phyloP scores from a whole-genome alignment of 2,329 filamentous ascomycete species.

The Byssochlamys sp. region DNA sequence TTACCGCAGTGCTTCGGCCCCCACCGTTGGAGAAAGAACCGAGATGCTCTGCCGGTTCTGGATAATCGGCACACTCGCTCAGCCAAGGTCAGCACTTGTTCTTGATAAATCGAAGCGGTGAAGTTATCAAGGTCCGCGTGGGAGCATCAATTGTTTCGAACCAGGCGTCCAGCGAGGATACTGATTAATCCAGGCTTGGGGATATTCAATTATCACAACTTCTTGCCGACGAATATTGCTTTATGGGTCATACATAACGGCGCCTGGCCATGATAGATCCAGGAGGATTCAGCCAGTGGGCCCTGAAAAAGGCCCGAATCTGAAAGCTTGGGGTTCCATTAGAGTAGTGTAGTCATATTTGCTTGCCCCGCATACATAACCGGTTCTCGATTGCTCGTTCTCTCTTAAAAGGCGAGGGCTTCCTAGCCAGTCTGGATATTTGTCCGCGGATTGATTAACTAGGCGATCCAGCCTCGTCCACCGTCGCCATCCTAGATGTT shows the following conservation, averaged over 20 bases:
- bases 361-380: background rate
- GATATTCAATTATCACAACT: background rate
- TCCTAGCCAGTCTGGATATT: background rate
- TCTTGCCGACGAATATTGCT: background rate
- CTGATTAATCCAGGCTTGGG: background rate
- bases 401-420: background rate
- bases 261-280: background rate
- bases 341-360: background rate
- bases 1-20: background rate
- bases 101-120: background rate
- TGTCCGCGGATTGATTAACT: background rate
- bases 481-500: background rate
- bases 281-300: background rate
- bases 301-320: background rate
- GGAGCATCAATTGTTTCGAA: background rate
- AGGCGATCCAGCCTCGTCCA: background rate
- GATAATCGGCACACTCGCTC: conserved; percentile 2
- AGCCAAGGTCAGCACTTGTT: background rate
- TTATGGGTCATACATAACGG: background rate
- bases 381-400: background rate
- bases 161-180: background rate
- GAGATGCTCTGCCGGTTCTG: conserved; percentile 2
- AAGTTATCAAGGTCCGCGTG: background rate
- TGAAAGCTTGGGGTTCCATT: background rate
- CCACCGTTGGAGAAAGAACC: background rate